phyloP scores from a whole-genome alignment of 2,329 filamentous ascomycete genomes.

The Cucurbitaria berberidis region DNA sequence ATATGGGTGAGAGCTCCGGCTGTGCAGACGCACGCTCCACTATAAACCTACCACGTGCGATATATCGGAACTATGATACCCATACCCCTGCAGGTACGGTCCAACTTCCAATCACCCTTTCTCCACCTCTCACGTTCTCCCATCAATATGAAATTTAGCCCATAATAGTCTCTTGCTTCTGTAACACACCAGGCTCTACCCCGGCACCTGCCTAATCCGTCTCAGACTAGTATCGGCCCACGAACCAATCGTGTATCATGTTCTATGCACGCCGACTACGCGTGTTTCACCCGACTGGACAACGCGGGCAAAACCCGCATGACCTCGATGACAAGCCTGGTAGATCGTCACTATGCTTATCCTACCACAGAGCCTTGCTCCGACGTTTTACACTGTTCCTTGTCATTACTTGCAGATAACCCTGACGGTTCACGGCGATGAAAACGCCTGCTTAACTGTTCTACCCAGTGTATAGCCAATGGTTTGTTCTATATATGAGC shows the following conservation, averaged over 20 bases:
- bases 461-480: conserved; percentile 8
- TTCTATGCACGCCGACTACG: conserved; percentile 10
- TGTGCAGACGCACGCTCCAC: neutral
- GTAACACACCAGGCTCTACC: neutral
- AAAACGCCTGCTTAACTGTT: neutral
- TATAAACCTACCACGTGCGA: conserved; percentile 2
- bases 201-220: conserved; percentile 28
- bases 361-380: conserved; percentile 7
- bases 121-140: conserved; percentile 6
- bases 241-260: conserved; percentile 13
- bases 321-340: conserved; percentile 1
- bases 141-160: neutral
- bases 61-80: conserved; percentile 5
- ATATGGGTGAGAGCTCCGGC: conserved; percentile 25
- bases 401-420: conserved; percentile 6
- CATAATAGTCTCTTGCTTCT: neutral
- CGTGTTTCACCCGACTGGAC: conserved; percentile 7
- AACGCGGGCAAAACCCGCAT: neutral
- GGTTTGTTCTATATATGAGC: neutral
- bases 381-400: conserved; percentile 5
- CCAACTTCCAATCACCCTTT: conserved; percentile 9
- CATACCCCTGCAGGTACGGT: conserved; percentile 8
- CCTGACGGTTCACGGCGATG: conserved; percentile 1
- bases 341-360: conserved; percentile 9
- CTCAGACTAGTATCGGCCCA: conserved; percentile 15